Percentiles rank a stretch among this genome's conserved stretches.
These are phyloP conservation scores for Umbellularia californica DNA, from an alignment of 164 flowering plant species.

Conservation along the genomic window DNA sequence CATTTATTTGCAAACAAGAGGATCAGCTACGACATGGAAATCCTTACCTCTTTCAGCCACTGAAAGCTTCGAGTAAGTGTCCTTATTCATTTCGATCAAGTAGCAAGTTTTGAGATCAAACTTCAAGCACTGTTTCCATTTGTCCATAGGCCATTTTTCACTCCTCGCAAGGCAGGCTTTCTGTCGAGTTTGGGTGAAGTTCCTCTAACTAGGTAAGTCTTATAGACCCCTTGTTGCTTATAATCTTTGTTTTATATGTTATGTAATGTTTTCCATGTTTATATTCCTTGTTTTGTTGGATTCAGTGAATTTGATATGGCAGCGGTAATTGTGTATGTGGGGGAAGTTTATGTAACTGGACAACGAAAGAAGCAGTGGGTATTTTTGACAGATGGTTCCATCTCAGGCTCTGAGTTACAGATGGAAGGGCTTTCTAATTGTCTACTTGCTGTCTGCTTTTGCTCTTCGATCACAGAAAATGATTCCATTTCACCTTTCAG, in stretches of 20 bases:
- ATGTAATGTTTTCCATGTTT: constrained; percentile 12
- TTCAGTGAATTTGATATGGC: constrained; percentile 90
- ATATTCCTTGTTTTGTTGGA: constrained; percentile 11
- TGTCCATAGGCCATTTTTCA: constrained; percentile 65
- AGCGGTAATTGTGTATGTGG: constrained; percentile 69
- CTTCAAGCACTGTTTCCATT: constrained; percentile 3
- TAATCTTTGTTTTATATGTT: constrained; percentile 9
- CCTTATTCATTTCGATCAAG: neutral
- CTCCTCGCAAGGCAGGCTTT: constrained; percentile 54
- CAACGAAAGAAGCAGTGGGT: constrained; percentile 86
- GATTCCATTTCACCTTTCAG: constrained; percentile 53
- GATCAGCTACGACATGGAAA: constrained; percentile 60
- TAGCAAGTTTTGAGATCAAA: neutral
- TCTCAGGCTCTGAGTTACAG: constrained; percentile 22
- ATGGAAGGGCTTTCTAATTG: constrained; percentile 33
- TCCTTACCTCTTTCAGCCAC: constrained; percentile 37
- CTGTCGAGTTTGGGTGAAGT: constrained; percentile 68
- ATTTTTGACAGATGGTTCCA: constrained; percentile 77
- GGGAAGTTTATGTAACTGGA: constrained; percentile 53
- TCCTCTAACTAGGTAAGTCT: constrained; percentile 67
- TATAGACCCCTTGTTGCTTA: neutral
- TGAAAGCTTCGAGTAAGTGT: constrained; percentile 57
- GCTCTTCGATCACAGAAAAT: constrained; percentile 37
- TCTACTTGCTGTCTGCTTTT: constrained; percentile 82
- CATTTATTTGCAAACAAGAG: constrained; percentile 75